These are phyloP conservation scores for Neurospora crassa DNA, from an alignment of 2,329 filamentous ascomycete species.

Conservation along the genomic window DNA sequence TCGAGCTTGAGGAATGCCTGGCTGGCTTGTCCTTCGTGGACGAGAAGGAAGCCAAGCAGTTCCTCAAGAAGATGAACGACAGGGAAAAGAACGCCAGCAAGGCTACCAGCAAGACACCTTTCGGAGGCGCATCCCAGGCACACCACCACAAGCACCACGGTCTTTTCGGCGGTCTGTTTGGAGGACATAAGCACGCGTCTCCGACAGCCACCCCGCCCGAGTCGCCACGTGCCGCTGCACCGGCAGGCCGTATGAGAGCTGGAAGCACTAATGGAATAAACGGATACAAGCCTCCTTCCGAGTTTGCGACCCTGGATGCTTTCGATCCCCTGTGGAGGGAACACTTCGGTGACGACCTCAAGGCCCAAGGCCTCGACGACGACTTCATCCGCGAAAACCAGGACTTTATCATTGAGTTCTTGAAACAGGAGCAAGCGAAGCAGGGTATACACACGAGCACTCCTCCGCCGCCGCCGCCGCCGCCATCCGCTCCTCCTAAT, in stretches of 20 bases:
- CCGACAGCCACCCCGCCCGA: conserved; percentile 42
- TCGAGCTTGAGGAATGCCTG: conserved; percentile 87
- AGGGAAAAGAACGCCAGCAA: conserved; percentile 93
- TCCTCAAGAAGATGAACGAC: conserved; percentile 96
- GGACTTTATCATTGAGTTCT: conserved; percentile 57
- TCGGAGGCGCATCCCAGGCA: conserved; percentile 42
- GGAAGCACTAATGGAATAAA: conserved; percentile 34
- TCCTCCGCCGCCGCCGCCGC: conserved; percentile 13
- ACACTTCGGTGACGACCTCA: conserved; percentile 55
- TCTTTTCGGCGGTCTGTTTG: conserved; percentile 52
- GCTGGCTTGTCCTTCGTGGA: conserved; percentile 88
- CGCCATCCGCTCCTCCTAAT: conserved; percentile 20
- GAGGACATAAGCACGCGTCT: conserved; percentile 50
- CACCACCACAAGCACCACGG: conserved; percentile 28
- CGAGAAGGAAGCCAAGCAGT: conserved; percentile 94
- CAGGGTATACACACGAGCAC: conserved; percentile 11
- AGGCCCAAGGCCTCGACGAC: conserved; percentile 52
- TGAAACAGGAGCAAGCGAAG: conserved; percentile 44
- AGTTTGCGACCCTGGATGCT: conserved; percentile 52
- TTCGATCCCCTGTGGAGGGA: conserved; percentile 58
- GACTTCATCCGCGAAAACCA: conserved; percentile 60
- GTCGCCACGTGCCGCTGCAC: conserved; percentile 35
- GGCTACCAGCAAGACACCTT: conserved; percentile 69
- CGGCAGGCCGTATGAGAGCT: conserved; percentile 29
- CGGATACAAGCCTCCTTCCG: conserved; percentile 31